Evolutionary conservation across 306 rosid species (phyloP), one percentile per base, ranked within the genome.

Genomic region (Arachis hypogaea): DNA sequence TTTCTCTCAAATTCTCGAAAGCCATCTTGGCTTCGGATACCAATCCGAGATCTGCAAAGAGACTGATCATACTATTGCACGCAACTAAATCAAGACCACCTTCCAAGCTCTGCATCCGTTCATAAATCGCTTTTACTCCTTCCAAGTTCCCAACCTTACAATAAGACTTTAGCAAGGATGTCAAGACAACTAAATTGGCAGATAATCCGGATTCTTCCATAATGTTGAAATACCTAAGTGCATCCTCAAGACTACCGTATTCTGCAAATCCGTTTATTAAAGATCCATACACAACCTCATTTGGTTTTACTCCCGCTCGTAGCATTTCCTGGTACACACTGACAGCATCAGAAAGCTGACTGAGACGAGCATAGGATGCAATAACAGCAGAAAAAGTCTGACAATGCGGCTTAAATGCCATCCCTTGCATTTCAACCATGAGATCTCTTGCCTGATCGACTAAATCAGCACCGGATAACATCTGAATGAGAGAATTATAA

Each of bases 251-350:
- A 67, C 65, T 86, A 65, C 97, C 93, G 71, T 72, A 62, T 76
- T 94, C 97, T n/a, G 91, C 95, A 85, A 85, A 94, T 57, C 97
- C 99, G 69, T 94, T 84, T 69, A 94, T 85, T 56, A 94, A 76
- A 79, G 94, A 82, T 22, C 99, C 99, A 79, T 81, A 94, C 40
- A 94, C 90, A 63, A 88, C 68, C 82, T 86, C 93, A 74, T 92
- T 89, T 11, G 97, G 92, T 77, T 86, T 80, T 22, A 83, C 84
- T 61, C 88, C 89, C 6, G 77, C 83, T n/a, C 38, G 73, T 28
- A 80, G 55, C 93, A 94, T 89, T 71, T 89, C 88, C 57, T 82
- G 66, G 82, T 68, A 85, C 66, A 89, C 70, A 57, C 51, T 68
- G 54, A 85, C 86, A 11, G 99, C 96, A 41, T 89, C 93, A 6